These are phyloP conservation scores for Ceratocystiopsis brevicomis DNA, from an alignment of 2,329 filamentous ascomycete genomes.

Conservation along the genomic window DNA sequence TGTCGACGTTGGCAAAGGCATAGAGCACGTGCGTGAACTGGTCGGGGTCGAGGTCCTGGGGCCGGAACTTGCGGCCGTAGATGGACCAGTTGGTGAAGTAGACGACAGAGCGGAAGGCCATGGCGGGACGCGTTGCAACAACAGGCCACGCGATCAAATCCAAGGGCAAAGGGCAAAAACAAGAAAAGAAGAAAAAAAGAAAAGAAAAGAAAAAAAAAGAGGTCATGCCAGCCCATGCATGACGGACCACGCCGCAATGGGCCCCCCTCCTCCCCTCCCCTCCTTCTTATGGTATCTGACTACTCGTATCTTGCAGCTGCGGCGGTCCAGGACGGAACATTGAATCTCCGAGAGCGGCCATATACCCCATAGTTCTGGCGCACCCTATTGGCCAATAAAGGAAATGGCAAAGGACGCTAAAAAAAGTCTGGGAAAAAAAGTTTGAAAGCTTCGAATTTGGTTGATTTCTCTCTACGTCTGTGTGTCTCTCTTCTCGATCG, in stretches of 20 bases:
- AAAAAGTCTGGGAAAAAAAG: background rate
- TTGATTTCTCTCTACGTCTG: too few relatives aligned
- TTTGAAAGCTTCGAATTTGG: conserved; percentile 8
- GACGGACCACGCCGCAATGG: too few relatives aligned
- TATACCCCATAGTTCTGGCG: too few relatives aligned
- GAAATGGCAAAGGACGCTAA: background rate
- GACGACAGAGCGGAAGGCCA: conserved; percentile 44
- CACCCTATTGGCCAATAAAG: too few relatives aligned
- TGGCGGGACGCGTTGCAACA: too few relatives aligned
- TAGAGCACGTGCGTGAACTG: conserved; percentile 82
- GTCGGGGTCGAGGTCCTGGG: conserved; percentile 62
- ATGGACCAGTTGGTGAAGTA: conserved; percentile 75
- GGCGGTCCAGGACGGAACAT: too few relatives aligned
- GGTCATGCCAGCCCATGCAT: too few relatives aligned
- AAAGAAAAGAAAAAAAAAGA: background rate
- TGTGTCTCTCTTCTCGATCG: too few relatives aligned
- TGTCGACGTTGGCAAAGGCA: conserved; percentile 69
- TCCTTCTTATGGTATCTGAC: too few relatives aligned
- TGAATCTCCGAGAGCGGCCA: background rate
- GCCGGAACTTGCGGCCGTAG: conserved; percentile 69
- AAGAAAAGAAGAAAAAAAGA: background rate
- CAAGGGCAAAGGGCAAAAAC: too few relatives aligned
- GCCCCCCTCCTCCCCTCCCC: too few relatives aligned
- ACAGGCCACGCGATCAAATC: background rate
- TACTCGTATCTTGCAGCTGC: too few relatives aligned